Percentiles rank a stretch among this genome's conserved stretches.
phyloP scores from a whole-genome alignment of 768 basidiomycete genomes.

The Phlebiopsis gigantea region DNA sequence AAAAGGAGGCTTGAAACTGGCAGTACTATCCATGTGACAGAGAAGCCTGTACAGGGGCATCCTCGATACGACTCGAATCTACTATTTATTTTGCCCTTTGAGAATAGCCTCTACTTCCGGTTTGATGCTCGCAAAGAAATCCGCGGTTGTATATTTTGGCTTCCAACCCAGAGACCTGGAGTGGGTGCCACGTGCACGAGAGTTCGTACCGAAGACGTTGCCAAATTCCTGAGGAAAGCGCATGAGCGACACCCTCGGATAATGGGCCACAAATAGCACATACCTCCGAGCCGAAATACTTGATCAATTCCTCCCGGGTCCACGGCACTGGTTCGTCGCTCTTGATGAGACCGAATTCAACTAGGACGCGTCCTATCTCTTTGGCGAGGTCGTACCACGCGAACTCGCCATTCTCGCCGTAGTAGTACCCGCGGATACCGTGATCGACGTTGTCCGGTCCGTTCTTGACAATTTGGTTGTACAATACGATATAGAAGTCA shows the following conservation, averaged over 20 bases:
- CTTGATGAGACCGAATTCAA: conserved; percentile 24
- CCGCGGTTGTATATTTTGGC: conserved; percentile 41
- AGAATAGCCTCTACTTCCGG: conserved; percentile 34
- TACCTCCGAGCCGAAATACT: conserved; percentile 18
- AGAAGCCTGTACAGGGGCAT: too few relatives aligned
- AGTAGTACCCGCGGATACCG: conserved; percentile 33
- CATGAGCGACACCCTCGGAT: background rate
- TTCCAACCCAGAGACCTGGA: conserved; percentile 46
- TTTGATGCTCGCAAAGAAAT: conserved; percentile 45
- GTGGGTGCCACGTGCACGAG: conserved; percentile 25
- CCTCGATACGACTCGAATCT: too few relatives aligned
- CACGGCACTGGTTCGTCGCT: conserved; percentile 39
- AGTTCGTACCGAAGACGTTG: conserved; percentile 20
- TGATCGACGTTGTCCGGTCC: conserved; percentile 23
- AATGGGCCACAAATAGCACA: background rate
- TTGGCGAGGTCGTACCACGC: conserved; percentile 29
- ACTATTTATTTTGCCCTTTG: background rate
- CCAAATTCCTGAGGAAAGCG: conserved; percentile 12
- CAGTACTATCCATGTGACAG: too few relatives aligned
- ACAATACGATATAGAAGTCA: conserved; percentile 36
- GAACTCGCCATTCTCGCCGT: conserved; percentile 29
- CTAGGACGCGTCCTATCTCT: conserved; percentile 31
- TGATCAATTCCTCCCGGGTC: conserved; percentile 38
- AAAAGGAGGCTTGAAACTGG: too few relatives aligned
- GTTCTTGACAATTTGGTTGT: conserved; percentile 30